phyloP scores from a whole-genome alignment of 2,329 filamentous ascomycete genomes.

The Aureobasidium sp. region DNA sequence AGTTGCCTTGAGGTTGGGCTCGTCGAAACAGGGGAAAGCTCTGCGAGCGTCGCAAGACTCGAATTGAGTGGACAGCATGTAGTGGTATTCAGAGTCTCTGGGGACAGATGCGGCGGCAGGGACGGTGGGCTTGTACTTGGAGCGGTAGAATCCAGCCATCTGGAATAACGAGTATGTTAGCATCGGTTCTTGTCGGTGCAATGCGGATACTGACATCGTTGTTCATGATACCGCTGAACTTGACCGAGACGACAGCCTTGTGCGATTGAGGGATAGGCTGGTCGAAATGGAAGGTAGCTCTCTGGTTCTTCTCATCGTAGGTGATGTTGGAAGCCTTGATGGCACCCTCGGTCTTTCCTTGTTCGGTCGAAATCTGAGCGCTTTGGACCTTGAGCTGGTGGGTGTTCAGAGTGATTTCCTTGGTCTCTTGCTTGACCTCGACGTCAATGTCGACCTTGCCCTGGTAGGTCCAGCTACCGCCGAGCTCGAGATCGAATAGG shows the following conservation, averaged over 20 bases:
- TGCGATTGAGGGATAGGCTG: constrained; percentile 60
- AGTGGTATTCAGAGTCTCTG: constrained; percentile 55
- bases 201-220: constrained; percentile 51
- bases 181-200: not conserved
- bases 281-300: constrained; percentile 69
- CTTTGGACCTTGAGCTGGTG: constrained; percentile 71
- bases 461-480: constrained; percentile 70
- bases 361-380: constrained; percentile 53
- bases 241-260: constrained; percentile 59
- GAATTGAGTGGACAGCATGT: constrained; percentile 88
- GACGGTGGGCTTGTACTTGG: constrained; percentile 78
- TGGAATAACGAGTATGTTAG: not conserved
- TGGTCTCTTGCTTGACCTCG: constrained; percentile 62
- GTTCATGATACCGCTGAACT: constrained; percentile 77
- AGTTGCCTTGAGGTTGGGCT: constrained; percentile 92
- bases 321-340: constrained; percentile 58
- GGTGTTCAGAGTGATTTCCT: constrained; percentile 74
- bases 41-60: constrained; percentile 91
- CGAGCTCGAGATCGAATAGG: constrained; percentile 67
- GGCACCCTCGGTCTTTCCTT: constrained; percentile 48
- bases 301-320: constrained; percentile 78
- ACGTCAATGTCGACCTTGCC: constrained; percentile 75
- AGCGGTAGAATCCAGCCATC: constrained; percentile 90
- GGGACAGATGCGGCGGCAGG: constrained; percentile 69
- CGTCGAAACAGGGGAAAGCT: constrained; percentile 96